Evolutionary conservation across 345 rosid genomes (phyloP).

Genomic region (Brassica nigra): DNA sequence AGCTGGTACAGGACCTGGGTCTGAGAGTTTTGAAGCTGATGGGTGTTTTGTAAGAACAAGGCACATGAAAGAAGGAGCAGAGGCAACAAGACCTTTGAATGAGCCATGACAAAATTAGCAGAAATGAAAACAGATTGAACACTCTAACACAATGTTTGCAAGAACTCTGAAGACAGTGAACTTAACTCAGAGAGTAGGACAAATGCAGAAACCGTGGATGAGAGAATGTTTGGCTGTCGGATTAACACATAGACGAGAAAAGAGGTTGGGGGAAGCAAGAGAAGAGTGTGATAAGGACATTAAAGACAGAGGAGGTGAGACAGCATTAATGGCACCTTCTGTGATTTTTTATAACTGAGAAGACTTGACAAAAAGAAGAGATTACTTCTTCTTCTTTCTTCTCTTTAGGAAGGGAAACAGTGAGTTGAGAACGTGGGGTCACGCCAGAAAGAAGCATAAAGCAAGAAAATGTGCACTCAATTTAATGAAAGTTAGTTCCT

Average conservation of each 20-base stretch:
- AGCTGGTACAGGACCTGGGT: constrained; percentile 68
- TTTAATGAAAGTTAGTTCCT: constrained; percentile 37
- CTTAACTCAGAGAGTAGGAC: background rate
- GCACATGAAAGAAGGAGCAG: constrained; percentile 47
- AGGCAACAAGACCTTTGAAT: constrained; percentile 41
- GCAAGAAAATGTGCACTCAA: constrained; percentile 39
- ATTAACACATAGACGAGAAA: constrained; percentile 32
- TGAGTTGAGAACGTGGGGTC: constrained; percentile 37
- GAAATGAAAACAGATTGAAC: background rate
- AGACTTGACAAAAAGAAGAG: constrained; percentile 18
- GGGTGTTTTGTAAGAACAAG: constrained; percentile 44
- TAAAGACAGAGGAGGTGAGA: constrained; percentile 26
- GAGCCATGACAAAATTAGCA: constrained; percentile 41
- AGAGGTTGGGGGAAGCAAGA: constrained; percentile 30
- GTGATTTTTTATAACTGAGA: constrained; percentile 9
- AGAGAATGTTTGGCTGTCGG: constrained; percentile 39
- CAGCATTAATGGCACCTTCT: constrained; percentile 40
- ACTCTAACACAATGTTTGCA: constrained; percentile 1
- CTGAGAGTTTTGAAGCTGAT: constrained; percentile 64
- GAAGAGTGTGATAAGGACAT: constrained; percentile 37
- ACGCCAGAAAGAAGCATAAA: constrained; percentile 30
- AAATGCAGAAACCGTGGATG: constrained; percentile 17
- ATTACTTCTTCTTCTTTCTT: constrained; percentile 30
- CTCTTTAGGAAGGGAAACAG: constrained; percentile 28
- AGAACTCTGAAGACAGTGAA: constrained; percentile 8